Conservation (phyloP, 768 basidiomycete genomes). For the Pholiota conissans region DNA sequence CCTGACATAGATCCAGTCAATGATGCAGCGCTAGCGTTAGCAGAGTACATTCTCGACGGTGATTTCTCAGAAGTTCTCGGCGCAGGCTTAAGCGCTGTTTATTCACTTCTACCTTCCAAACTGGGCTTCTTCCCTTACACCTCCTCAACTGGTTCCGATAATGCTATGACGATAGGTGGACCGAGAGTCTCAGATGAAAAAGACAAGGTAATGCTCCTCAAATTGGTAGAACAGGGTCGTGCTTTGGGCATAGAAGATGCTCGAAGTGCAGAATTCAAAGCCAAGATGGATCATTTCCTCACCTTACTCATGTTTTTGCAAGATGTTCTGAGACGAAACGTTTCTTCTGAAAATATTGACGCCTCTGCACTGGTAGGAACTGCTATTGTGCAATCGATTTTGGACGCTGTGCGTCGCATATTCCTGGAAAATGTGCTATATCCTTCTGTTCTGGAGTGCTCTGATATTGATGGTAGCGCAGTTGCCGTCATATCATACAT, state of each 20-base stretch:
- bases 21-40: conserved; percentile 84
- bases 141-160: conserved; percentile 37
- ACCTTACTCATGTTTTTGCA: conserved; percentile 90
- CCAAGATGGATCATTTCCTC: conserved; percentile 84
- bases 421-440: conserved; percentile 94
- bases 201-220: conserved; percentile 50
- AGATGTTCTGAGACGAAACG: conserved; percentile 78
- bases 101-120: conserved; percentile 88
- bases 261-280: conserved; percentile 70
- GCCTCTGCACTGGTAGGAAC: conserved; percentile 69
- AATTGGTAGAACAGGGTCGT: conserved; percentile 49
- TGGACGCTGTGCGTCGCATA: conserved; percentile 79
- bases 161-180: conserved; percentile 75
- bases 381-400: conserved; percentile 80
- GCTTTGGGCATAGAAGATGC: conserved; percentile 78
- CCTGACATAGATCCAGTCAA: conserved; percentile 64
- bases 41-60: conserved; percentile 93
- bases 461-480: conserved; percentile 90
- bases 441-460: conserved; percentile 91
- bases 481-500: conserved; percentile 96
- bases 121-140: conserved; percentile 62
- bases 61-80: conserved; percentile 98
- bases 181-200: conserved; percentile 54
- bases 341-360: conserved; percentile 47
- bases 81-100: conserved; percentile 90